Percentiles rank a stretch among this genome's conserved stretches.
Evolutionary conservation across 2,329 filamentous ascomycete genomes (phyloP).

Genomic region (Rhynchosporium agropyri): DNA sequence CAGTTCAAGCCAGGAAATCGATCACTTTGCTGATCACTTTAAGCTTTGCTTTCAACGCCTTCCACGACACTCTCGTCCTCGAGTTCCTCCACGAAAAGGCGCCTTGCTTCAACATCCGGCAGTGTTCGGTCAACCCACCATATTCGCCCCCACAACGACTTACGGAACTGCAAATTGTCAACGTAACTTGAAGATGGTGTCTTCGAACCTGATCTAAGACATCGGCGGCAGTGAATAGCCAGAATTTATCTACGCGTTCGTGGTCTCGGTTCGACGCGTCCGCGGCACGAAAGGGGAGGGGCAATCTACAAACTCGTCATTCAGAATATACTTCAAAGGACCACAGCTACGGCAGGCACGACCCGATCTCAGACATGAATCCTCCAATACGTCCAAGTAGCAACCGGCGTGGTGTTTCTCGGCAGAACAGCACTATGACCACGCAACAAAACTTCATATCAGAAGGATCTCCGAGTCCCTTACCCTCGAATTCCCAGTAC

Average conservation of each 20-base stretch:
- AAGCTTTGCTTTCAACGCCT: neutral
- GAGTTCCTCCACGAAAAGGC: neutral
- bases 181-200: slow-evolving; percentile 34
- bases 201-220: slow-evolving; percentile 26
- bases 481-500: slow-evolving; percentile 33
- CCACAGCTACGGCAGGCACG: slow-evolving; percentile 3
- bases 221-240: slow-evolving; percentile 32
- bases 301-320: slow-evolving; percentile 28
- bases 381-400: slow-evolving; percentile 32
- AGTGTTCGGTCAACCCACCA: slow-evolving; percentile 14
- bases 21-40: neutral
- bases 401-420: slow-evolving; percentile 32
- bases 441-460: slow-evolving; percentile 26
- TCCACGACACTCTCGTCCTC: slow-evolving; percentile 1
- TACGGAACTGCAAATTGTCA: slow-evolving; percentile 18
- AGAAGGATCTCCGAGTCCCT: slow-evolving; percentile 38
- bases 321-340: slow-evolving; percentile 16
- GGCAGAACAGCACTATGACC: slow-evolving; percentile 23
- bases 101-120: slow-evolving; percentile 11
- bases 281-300: slow-evolving; percentile 29
- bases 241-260: slow-evolving; percentile 32
- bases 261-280: slow-evolving; percentile 37
- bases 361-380: slow-evolving; percentile 32
- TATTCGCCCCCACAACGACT: slow-evolving; percentile 19
- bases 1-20: neutral